Evolutionary conservation across 140 eudicot species (phyloP), one percentile per base, ranked within the genome.

Genomic region (Ambrosia hybrid): DNA sequence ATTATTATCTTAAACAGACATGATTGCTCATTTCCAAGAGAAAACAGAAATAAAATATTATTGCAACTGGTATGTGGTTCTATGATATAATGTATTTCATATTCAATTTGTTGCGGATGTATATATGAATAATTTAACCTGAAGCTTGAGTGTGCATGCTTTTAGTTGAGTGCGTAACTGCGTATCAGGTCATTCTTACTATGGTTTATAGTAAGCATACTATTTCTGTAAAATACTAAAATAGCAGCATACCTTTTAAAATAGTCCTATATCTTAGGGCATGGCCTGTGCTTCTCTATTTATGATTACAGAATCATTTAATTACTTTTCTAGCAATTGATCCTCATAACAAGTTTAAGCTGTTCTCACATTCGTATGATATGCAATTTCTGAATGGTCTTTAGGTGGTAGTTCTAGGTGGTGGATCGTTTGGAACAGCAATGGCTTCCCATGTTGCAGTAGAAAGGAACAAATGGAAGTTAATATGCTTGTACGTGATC

Each of bases 371-470:
- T 78, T 65, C 53, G 53, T 66, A 65, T 72, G 78, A 9, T 9
- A 56, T 56, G 60, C 48, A 63, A 34, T 76, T 65, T 59, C 55
- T 68, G 49, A 68, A 59, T 82, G 77, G 51, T 71, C 38, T 68
- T 75, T 79, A 92, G 98, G 91, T 93, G 63, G 98, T 89, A 80
- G 92, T 93, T 65, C 86, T 93, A 52, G 98, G 98, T 45, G 97
- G 98, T 80, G 98, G 98, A 73, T 93, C 98, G 57, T 93, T 93
- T 79, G 98, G 98, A 78, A 93, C 98, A 48, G 98, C 98, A 59
- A 93, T 93, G 96, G 98, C 96, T 56, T 90, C 98, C 66, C 98
- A 87, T 85, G 90, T 93, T 79, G 98, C 98, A 15, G 82, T 60
- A 86, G 90, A 73, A 93, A 93, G 79, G 59, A 77, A 39, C 91